A percentile compares a stretch with the other conserved stretches of the same genome.
Evolutionary conservation across 163 green algal genomes (phyloP).

Genomic region (Chlamydomonas reinhardtii): DNA sequence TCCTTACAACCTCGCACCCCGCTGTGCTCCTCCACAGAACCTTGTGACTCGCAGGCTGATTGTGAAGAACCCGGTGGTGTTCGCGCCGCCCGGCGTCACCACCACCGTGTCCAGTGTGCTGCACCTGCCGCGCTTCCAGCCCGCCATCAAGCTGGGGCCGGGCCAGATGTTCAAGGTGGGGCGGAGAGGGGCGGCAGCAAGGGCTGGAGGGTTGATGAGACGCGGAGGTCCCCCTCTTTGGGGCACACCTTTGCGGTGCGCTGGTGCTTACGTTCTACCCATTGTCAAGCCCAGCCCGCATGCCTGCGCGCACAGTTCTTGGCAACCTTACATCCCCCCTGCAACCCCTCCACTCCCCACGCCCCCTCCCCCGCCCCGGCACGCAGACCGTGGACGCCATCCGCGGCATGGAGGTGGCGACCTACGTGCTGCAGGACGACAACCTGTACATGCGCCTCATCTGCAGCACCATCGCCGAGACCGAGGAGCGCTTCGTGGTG

Average conservation of each 20-base stretch:
- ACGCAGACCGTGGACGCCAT: slow-evolving; percentile 29
- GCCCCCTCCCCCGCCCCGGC: no score
- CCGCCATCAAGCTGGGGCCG: slow-evolving; percentile 60
- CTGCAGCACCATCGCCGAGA: slow-evolving; percentile 57
- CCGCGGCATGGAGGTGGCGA: slow-evolving; percentile 45
- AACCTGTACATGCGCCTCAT: slow-evolving; percentile 44
- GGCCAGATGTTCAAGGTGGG: slow-evolving; percentile 69
- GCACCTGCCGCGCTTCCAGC: slow-evolving; percentile 76
- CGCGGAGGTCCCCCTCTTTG: no score
- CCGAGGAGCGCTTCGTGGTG: slow-evolving; percentile 62
- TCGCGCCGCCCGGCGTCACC: slow-evolving; percentile 32
- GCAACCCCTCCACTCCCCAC: neutral
- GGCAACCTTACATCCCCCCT: no score
- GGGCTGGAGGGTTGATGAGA: no score
- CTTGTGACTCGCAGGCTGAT: slow-evolving; percentile 56
- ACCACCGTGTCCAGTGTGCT: slow-evolving; percentile 60
- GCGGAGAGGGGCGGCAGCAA: no score
- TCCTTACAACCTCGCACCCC: no score
- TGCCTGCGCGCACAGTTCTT: no score
- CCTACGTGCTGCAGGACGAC: slow-evolving; percentile 55
- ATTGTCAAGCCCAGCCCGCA: no score
- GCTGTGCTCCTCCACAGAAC: slow-evolving; percentile 23
- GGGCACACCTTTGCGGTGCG: no score
- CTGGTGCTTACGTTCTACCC: no score
- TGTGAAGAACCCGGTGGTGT: slow-evolving; percentile 61